phyloP scores from a whole-genome alignment of 805 yeast genomes.

The Spencermartinsiella europaea region DNA sequence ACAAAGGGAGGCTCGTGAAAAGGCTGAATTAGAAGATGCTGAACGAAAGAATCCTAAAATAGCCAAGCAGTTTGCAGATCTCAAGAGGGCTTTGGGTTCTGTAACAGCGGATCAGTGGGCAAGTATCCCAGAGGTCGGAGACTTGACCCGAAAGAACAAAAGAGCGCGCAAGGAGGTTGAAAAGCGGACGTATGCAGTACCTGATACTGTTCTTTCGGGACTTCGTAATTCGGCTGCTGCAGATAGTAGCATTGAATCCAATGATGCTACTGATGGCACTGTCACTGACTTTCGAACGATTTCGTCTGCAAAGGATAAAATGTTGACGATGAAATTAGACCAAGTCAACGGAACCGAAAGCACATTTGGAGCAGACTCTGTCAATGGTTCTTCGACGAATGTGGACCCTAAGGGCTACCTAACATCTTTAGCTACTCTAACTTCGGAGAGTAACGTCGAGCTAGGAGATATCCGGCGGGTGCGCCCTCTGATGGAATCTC shows the following conservation, averaged over 20 bases:
- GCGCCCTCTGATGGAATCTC: conserved; percentile 56
- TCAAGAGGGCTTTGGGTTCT: conserved; percentile 54
- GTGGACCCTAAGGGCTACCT: conserved; percentile 40
- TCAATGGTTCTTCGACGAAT: conserved; percentile 19
- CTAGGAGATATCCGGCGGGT: conserved; percentile 57
- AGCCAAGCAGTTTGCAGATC: conserved; percentile 58
- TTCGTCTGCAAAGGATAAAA: conserved; percentile 58
- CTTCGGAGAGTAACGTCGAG: conserved; percentile 26
- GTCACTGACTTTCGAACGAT: conserved; percentile 47
- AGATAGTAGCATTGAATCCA: conserved; percentile 31
- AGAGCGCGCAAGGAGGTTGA: conserved; percentile 59
- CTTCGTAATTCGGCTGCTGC: conserved; percentile 28
- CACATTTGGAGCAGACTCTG: conserved; percentile 9
- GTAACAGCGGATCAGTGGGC: conserved; percentile 75
- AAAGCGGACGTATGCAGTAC: conserved; percentile 73
- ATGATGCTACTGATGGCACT: conserved; percentile 21
- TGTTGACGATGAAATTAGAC: conserved; percentile 53
- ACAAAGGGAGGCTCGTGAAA: conserved; percentile 27
- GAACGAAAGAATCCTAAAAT: conserved; percentile 32
- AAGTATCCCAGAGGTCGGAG: conserved; percentile 80
- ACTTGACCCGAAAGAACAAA: conserved; percentile 74
- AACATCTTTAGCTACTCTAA: conserved; percentile 34
- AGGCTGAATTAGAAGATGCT: conserved; percentile 21
- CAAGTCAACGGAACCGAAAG: conserved; percentile 23
- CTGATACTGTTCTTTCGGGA: conserved; percentile 57